These are phyloP conservation scores for Pseudopithomyces maydicus DNA, from an alignment of 2,329 filamentous ascomycete genomes.

Conservation along the genomic window DNA sequence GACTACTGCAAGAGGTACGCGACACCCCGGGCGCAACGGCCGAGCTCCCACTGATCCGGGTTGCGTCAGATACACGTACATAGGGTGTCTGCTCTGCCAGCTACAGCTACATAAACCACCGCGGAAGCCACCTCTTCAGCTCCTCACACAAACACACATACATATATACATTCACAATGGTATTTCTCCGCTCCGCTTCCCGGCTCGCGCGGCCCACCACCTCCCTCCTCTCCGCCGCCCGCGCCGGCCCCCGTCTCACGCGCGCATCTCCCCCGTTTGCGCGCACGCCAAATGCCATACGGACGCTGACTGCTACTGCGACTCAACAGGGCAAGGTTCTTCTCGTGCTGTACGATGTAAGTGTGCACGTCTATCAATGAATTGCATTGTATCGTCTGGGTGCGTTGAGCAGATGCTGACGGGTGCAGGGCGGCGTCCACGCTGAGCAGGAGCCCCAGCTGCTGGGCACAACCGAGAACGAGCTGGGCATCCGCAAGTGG, in stretches of 20 bases:
- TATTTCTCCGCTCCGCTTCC: conserved; percentile 67
- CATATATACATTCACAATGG: conserved; percentile 50
- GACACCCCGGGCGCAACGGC: conserved; percentile 27
- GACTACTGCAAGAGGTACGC: conserved; percentile 29
- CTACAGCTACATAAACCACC: conserved; percentile 32
- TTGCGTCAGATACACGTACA: conserved; percentile 35
- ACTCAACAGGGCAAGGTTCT: conserved; percentile 92
- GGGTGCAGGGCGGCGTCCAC: conserved; percentile 72
- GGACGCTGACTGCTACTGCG: conserved; percentile 68
- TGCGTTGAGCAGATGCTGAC: conserved; percentile 23
- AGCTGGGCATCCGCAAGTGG: conserved; percentile 97
- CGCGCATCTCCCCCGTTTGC: conserved; percentile 48
- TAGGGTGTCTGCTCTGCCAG: too few species aligned
- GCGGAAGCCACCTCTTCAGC: conserved; percentile 23
- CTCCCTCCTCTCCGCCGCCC: conserved; percentile 55
- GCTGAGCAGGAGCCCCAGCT: conserved; percentile 86
- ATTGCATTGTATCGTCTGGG: too few species aligned
- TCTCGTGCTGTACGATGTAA: conserved; percentile 88
- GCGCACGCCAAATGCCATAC: conserved; percentile 56
- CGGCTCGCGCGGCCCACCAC: conserved; percentile 62
- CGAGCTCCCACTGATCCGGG: conserved; percentile 26
- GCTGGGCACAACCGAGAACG: conserved; percentile 96
- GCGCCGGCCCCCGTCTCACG: conserved; percentile 47
- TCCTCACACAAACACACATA: conserved; percentile 19
- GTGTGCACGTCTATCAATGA: too few species aligned